Evolutionary conservation across 495 filamentous ascomycete genomes (phyloP).

Genomic region (Tuber aestivum): DNA sequence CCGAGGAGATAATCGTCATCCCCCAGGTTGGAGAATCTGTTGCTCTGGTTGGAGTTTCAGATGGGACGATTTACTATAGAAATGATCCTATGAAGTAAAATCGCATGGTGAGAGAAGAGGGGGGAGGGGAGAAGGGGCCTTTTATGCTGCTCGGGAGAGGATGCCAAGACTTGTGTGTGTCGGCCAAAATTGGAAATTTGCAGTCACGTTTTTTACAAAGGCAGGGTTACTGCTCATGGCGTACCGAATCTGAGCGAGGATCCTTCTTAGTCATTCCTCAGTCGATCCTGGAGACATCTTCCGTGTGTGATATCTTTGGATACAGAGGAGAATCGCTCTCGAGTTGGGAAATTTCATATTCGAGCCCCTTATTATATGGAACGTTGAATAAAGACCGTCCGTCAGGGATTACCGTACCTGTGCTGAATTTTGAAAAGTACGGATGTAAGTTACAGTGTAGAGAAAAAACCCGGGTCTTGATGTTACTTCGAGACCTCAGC

Average conservation of each 20-base stretch:
- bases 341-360: background rate
- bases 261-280: background rate
- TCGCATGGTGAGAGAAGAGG: constrained; percentile 40
- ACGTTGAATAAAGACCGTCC: too few species aligned
- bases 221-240: background rate
- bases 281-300: background rate
- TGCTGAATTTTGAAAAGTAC: background rate
- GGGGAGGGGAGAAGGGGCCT: constrained; percentile 18
- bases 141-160: constrained; percentile 29
- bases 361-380: background rate
- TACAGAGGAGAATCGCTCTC: background rate
- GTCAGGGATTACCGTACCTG: background rate
- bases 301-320: background rate
- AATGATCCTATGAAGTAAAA: constrained; percentile 69
- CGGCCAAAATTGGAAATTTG: constrained; percentile 20
- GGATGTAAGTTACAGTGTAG: background rate
- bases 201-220: background rate
- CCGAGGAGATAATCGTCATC: constrained; percentile 55
- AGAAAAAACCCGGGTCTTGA: too few species aligned
- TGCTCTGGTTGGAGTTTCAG: constrained; percentile 69
- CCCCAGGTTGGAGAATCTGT: constrained; percentile 58
- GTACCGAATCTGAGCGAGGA: background rate
- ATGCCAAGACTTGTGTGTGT: background rate
- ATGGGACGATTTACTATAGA: constrained; percentile 59
- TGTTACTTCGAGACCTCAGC: background rate